Base-by-base conservation (phyloP, 2,329 filamentous ascomycete species). In the Colletotrichum eremochloae region DNA sequence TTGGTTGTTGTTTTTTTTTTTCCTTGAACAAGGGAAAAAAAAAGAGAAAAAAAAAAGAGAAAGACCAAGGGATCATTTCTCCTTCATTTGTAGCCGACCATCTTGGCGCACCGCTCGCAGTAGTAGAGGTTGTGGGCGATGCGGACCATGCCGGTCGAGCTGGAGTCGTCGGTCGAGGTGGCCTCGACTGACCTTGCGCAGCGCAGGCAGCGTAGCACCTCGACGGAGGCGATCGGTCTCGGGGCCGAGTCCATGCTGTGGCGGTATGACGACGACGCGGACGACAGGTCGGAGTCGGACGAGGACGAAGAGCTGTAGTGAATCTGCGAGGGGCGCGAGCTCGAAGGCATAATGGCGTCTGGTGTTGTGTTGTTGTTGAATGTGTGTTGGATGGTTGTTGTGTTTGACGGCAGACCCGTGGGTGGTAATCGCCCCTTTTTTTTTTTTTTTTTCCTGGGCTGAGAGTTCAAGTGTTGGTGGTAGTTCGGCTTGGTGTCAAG, bases 101-200 rank as follows among this genome's bases (percentile, higher is more conserved):
- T 88, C 78, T 86, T 88, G 72, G 90, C 90, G 78, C 90, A 92
- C 46, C 88, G 85, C 71, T 87, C 84, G 81, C 90, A 92, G 81
- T 92, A 92, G 83, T 91, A 91, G 73, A 91, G 86, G 80, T 90
- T 90, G 79, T 89, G 87, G 2, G 89, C 89, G 74, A 92, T 89
- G 77, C 87, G 86, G 18, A 92, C 86, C 90, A 92, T 92, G 74
- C 89, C 90, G 70, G 84, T 87, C 55, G 87, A 83, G 75, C 82
- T 83, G 62, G 86, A 83, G 79, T 91, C 88, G 79, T 91, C 89
- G 42, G 88, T 90, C 11, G 87, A 86, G 9, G 89, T 90, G 38
- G 87, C 85, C 82, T 92, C 90, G 67, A 89, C 88, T 67, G 87
- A 85, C 70, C 87, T 86, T 53, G 88, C 86, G 78, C 89, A 91